phyloP scores from a whole-genome alignment of 148 eudicot genomes.

The Camellia japonica region DNA sequence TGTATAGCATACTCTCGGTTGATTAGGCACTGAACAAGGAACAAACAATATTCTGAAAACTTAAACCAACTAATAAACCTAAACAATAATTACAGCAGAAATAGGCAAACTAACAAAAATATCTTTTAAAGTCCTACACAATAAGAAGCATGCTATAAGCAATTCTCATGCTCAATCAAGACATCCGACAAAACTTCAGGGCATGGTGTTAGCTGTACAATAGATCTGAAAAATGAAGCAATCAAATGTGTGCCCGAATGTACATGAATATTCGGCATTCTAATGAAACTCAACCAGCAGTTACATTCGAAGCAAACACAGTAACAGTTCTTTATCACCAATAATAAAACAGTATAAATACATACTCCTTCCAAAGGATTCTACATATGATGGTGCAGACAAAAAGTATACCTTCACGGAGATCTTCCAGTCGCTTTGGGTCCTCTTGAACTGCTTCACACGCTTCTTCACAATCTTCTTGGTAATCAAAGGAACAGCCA shows the following conservation, averaged over 20 bases:
- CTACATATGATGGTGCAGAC: not conserved
- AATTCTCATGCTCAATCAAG: no score
- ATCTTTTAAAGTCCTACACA: not conserved
- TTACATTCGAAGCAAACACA: not conserved
- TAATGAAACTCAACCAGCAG: not conserved
- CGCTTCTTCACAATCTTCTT: slow-evolving; percentile 66
- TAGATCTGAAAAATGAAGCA: not conserved
- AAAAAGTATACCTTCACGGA: slow-evolving; percentile 39
- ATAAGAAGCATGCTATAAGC: no score
- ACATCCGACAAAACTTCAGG: no score
- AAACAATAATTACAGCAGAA: no score
- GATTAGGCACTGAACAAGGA: no score
- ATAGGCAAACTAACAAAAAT: no score
- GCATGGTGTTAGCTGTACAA: no score
- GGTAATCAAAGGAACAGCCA: slow-evolving; percentile 51
- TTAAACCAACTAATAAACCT: no score
- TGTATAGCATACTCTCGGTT: no score
- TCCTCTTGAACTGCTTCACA: slow-evolving; percentile 51
- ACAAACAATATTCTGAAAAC: no score
- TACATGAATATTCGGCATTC: not conserved
- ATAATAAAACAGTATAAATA: not conserved
- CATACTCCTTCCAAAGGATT: not conserved
- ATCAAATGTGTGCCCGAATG: not conserved
- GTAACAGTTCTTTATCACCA: not conserved
- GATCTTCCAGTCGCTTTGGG: slow-evolving; percentile 44